phyloP scores from a whole-genome alignment of 2,329 filamentous ascomycete species.

The Mycocentrospora acerina region DNA sequence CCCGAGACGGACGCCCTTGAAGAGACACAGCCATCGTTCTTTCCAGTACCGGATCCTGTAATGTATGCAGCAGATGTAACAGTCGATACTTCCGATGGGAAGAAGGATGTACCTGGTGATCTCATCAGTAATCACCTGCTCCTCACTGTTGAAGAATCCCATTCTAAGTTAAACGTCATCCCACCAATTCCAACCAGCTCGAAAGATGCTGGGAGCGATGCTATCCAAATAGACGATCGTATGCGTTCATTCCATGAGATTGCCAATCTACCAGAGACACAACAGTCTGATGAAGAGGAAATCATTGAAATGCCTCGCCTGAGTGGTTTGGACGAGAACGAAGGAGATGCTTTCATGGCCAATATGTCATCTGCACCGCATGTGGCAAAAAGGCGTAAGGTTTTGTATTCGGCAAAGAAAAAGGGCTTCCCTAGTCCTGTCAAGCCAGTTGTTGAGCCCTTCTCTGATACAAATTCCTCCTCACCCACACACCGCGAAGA shows the following conservation, averaged over 20 bases:
- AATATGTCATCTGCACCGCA: slow-evolving; percentile 24
- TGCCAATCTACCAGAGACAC: slow-evolving; percentile 37
- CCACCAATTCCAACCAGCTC: slow-evolving; percentile 11
- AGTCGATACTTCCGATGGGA: neutral
- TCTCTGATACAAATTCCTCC: slow-evolving; percentile 12
- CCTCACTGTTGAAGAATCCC: slow-evolving; percentile 43
- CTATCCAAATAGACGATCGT: slow-evolving; percentile 7
- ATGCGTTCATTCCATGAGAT: slow-evolving; percentile 40
- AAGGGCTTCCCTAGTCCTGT: slow-evolving; percentile 18
- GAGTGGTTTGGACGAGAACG: slow-evolving; percentile 34
- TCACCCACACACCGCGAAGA: slow-evolving; percentile 17
- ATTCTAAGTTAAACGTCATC: slow-evolving; percentile 27
- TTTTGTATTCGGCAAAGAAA: slow-evolving; percentile 24
- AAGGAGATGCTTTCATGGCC: slow-evolving; percentile 34
- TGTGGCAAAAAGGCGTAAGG: slow-evolving; percentile 35
- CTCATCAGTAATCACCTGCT: slow-evolving; percentile 26
- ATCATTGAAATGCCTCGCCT: slow-evolving; percentile 36
- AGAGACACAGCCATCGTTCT: slow-evolving; percentile 34
- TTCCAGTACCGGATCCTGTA: slow-evolving; percentile 7
- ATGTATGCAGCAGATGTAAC: neutral
- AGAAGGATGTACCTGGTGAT: slow-evolving; percentile 3
- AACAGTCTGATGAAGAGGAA: slow-evolving; percentile 32
- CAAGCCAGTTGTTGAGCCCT: slow-evolving; percentile 14
- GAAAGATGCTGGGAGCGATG: slow-evolving; percentile 18
- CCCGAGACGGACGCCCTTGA: slow-evolving; percentile 39